These are phyloP conservation scores for Xerocomus spinulosus DNA, from an alignment of 768 basidiomycete species.

Conservation along the genomic window DNA sequence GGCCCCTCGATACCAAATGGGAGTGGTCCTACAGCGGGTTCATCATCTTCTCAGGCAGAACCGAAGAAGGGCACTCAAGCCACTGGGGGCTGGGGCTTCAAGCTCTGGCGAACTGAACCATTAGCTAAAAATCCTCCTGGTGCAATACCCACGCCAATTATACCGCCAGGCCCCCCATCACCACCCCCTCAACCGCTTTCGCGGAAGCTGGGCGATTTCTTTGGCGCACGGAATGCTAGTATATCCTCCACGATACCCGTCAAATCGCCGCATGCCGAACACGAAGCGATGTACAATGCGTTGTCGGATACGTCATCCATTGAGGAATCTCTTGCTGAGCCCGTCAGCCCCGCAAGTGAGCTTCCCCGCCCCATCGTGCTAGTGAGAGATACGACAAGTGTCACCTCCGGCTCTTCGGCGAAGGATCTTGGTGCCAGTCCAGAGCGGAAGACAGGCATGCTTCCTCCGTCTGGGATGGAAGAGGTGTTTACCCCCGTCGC, in stretches of 20 bases:
- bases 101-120: conserved; percentile 55
- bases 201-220: conserved; percentile 69
- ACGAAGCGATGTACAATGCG: conserved; percentile 23
- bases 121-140: conserved; percentile 25
- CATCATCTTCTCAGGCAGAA: conserved; percentile 26
- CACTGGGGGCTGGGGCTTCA: conserved; percentile 60
- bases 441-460: conserved; percentile 19
- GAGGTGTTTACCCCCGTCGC: conserved; percentile 23
- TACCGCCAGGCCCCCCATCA: conserved; percentile 18
- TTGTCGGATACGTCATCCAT: conserved; percentile 35
- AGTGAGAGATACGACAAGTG: conserved; percentile 28
- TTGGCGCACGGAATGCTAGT: conserved; percentile 49
- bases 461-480: conserved; percentile 15
- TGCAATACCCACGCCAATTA: conserved; percentile 27
- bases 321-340: conserved; percentile 35
- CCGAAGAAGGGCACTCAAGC: conserved; percentile 29
- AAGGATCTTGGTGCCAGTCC: conserved; percentile 28
- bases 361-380: conserved; percentile 23
- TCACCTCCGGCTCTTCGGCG: conserved; percentile 24
- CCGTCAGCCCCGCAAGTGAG: conserved; percentile 31
- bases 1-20: conserved; percentile 33
- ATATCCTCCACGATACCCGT: conserved; percentile 41
- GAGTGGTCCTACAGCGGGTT: conserved; percentile 13
- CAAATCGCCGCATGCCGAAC: conserved; percentile 23
- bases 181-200: conserved; percentile 45